A percentile compares a stretch with the other conserved stretches of the same genome.
phyloP scores from a whole-genome alignment of 805 yeast genomes.

The Candida vaughaniae region DNA sequence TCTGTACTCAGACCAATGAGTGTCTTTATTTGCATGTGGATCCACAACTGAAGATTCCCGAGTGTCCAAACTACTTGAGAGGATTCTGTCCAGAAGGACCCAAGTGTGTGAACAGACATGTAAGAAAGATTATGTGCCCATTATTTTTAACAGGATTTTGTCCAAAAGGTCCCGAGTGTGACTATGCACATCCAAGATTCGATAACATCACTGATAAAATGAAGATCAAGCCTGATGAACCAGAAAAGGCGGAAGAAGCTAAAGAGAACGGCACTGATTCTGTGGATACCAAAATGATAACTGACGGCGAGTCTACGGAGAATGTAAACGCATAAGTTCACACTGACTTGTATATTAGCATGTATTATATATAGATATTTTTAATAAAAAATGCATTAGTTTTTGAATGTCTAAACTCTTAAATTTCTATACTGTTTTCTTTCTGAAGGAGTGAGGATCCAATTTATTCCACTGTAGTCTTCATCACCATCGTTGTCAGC shows the following conservation, averaged over 20 bases:
- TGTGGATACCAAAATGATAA: too few relatives aligned
- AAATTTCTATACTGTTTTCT: slow-evolving; percentile 59
- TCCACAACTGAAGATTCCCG: slow-evolving; percentile 84
- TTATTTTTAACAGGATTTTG: slow-evolving; percentile 87
- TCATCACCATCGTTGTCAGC: slow-evolving; percentile 6
- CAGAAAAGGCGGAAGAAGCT: slow-evolving; percentile 16
- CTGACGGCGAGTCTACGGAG: too few relatives aligned
- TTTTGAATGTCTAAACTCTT: slow-evolving; percentile 39
- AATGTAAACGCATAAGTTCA: slow-evolving; percentile 1
- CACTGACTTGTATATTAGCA: slow-evolving; percentile 6
- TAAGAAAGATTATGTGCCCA: slow-evolving; percentile 73
- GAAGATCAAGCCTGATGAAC: slow-evolving; percentile 43
- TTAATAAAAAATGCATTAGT: slow-evolving; percentile 4
- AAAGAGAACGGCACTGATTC: slow-evolving; percentile 12
- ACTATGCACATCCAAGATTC: slow-evolving; percentile 80
- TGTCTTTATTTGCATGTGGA: slow-evolving; percentile 91
- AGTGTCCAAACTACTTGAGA: slow-evolving; percentile 74
- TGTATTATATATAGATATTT: slow-evolving; percentile 1
- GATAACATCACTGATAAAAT: slow-evolving; percentile 43
- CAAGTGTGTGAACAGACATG: slow-evolving; percentile 76
- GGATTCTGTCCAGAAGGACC: slow-evolving; percentile 97
- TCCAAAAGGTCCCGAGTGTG: slow-evolving; percentile 82
- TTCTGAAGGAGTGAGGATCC: slow-evolving; percentile 81
- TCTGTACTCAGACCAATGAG: slow-evolving; percentile 90
- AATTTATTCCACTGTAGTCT: slow-evolving; percentile 40